Conservation (phyloP, 1,284 basidiomycete genomes). For the Cryptococcus sp. region DNA sequence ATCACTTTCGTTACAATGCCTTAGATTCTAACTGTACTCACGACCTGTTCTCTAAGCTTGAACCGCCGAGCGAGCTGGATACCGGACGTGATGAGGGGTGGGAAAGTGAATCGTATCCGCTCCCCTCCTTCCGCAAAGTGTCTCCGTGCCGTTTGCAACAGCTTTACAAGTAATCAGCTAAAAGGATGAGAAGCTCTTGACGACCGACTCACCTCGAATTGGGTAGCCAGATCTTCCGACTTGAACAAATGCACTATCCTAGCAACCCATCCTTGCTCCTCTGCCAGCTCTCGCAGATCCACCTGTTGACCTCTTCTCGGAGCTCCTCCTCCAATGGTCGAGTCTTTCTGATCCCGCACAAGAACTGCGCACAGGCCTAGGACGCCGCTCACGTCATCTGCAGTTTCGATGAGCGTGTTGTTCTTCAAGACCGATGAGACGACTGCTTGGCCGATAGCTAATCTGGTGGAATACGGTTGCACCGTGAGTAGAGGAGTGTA, state of each 20-base stretch:
- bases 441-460: constrained; percentile 86
- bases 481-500: constrained; percentile 77
- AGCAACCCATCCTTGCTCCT: constrained; percentile 96
- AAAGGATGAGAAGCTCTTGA: background rate
- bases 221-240: constrained; percentile 75
- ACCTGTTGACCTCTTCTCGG: constrained; percentile 59
- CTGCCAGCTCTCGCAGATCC: constrained; percentile 86
- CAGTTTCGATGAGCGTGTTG: constrained; percentile 84
- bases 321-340: constrained; percentile 56
- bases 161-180: constrained; percentile 53
- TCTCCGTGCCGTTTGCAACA: constrained; percentile 81
- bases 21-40: constrained; percentile 13
- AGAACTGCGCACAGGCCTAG: constrained; percentile 86
- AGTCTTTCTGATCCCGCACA: constrained; percentile 82
- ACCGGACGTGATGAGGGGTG: constrained; percentile 83
- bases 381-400: constrained; percentile 87
- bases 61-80: constrained; percentile 88
- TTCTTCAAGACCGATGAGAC: constrained; percentile 91
- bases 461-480: constrained; percentile 84
- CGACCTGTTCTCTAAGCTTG: constrained; percentile 63
- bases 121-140: constrained; percentile 89
- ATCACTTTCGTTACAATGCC: background rate
- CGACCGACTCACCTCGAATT: constrained; percentile 70
- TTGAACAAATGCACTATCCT: constrained; percentile 93
- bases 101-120: constrained; percentile 90